phyloP scores from a whole-genome alignment of 805 yeast genomes.

The Debaryomyces castellii region DNA sequence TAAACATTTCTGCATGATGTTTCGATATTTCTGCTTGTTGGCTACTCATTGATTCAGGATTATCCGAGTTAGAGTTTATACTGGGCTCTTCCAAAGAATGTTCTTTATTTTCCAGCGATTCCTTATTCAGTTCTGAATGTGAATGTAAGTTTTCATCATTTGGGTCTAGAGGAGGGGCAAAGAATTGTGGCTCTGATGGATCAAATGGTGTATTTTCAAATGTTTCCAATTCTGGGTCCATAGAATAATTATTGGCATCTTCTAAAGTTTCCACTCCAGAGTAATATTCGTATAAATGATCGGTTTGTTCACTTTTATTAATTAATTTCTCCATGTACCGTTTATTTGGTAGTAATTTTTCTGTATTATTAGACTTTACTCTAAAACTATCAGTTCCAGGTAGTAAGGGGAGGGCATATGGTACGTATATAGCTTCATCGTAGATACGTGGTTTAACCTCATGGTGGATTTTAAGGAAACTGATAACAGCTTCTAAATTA shows the following conservation, averaged over 20 bases:
- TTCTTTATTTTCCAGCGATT: constrained; percentile 1
- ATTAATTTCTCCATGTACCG: constrained; percentile 72
- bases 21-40: constrained; percentile 43
- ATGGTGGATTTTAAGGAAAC: constrained; percentile 68
- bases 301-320: constrained; percentile 79
- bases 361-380: constrained; percentile 65
- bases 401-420: constrained; percentile 80
- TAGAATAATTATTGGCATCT: constrained; percentile 48
- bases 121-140: background rate
- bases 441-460: constrained; percentile 83
- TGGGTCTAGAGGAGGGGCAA: constrained; percentile 48
- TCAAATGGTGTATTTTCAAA: constrained; percentile 63
- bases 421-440: constrained; percentile 91
- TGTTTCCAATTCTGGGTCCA: constrained; percentile 45
- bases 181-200: constrained; percentile 91
- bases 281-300: constrained; percentile 88
- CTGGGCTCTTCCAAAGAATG: background rate
- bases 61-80: constrained; percentile 4
- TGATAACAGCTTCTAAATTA: constrained; percentile 59
- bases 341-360: constrained; percentile 41
- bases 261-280: constrained; percentile 73
- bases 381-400: constrained; percentile 83
- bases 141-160: constrained; percentile 3
- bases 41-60: constrained; percentile 8
- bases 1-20: constrained; percentile 82